These are phyloP conservation scores for Phialemoniopsis sp. DNA, from an alignment of 2,329 filamentous ascomycete genomes.

Conservation along the genomic window DNA sequence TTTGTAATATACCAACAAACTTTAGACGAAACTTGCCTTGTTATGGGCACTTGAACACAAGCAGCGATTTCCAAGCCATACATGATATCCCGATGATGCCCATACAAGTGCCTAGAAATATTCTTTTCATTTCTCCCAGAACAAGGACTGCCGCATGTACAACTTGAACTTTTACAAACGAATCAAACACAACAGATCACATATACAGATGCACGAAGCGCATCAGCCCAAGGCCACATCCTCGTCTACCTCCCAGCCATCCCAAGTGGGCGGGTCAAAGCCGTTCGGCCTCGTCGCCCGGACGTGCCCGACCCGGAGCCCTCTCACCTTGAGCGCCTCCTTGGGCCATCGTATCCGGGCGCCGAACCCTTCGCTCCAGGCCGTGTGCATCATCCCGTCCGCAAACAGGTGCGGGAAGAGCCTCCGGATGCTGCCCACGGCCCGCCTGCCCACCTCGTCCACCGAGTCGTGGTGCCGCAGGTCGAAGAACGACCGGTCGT, in stretches of 20 bases:
- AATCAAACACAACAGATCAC: no score
- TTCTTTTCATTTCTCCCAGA: no score
- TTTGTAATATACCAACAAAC: no score
- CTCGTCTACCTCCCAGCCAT: constrained; percentile 16
- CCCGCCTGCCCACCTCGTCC: constrained; percentile 52
- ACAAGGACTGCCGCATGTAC: no score
- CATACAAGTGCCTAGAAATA: no score
- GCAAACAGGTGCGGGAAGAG: constrained; percentile 24
- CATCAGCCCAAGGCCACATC: not conserved
- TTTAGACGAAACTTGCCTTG: no score
- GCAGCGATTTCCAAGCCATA: no score
- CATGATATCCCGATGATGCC: no score
- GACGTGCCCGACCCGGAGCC: constrained; percentile 38
- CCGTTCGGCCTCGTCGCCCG: constrained; percentile 44
- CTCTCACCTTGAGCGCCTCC: constrained; percentile 27
- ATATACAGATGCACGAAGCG: no score
- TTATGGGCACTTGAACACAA: no score
- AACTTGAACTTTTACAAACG: no score
- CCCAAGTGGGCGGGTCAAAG: constrained; percentile 48
- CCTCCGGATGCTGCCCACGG: constrained; percentile 45
- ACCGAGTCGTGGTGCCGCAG: constrained; percentile 54
- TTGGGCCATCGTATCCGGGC: constrained; percentile 19
- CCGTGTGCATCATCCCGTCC: constrained; percentile 19
- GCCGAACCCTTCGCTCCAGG: constrained; percentile 22
- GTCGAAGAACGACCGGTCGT: constrained; percentile 47